These are phyloP conservation scores for Plasmodium knowlesi DNA, from an alignment of 169 alveolate species.

Conservation along the genomic window DNA sequence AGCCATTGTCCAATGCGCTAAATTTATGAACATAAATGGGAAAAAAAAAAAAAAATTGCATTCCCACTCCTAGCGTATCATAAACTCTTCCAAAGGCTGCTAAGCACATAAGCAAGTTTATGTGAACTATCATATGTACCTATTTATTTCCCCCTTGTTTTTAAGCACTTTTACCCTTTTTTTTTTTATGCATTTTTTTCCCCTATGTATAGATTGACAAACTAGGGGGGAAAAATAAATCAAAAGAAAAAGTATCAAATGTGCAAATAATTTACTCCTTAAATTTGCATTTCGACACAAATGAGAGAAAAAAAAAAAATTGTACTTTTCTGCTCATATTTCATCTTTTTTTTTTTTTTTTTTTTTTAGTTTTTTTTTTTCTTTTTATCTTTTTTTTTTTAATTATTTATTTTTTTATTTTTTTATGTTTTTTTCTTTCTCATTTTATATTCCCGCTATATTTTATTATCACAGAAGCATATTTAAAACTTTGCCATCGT, in stretches of 20 bases:
- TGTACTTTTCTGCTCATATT: neutral
- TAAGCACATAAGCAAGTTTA: neutral
- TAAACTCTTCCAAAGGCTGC: neutral
- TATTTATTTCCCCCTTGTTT: neutral
- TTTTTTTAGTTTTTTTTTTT: too few relatives aligned
- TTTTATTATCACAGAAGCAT: neutral
- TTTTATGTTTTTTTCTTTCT: neutral
- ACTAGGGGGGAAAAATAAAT: neutral
- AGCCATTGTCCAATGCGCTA: neutral
- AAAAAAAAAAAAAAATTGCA: neutral
- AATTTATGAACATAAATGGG: neutral
- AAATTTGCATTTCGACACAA: neutral
- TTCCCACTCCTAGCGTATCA: neutral
- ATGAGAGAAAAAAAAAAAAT: neutral
- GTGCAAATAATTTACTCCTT: neutral
- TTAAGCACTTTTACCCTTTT: neutral
- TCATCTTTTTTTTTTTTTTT: neutral
- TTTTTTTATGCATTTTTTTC: neutral
- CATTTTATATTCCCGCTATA: neutral
- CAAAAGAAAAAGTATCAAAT: neutral
- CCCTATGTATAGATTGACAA: neutral
- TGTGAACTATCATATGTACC: neutral
- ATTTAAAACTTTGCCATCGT: neutral
- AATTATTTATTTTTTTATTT: too few relatives aligned
- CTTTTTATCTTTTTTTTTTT: too few relatives aligned